These are phyloP conservation scores for Onygena corvina DNA, from an alignment of 2,329 filamentous ascomycete genomes.

Conservation along the genomic window DNA sequence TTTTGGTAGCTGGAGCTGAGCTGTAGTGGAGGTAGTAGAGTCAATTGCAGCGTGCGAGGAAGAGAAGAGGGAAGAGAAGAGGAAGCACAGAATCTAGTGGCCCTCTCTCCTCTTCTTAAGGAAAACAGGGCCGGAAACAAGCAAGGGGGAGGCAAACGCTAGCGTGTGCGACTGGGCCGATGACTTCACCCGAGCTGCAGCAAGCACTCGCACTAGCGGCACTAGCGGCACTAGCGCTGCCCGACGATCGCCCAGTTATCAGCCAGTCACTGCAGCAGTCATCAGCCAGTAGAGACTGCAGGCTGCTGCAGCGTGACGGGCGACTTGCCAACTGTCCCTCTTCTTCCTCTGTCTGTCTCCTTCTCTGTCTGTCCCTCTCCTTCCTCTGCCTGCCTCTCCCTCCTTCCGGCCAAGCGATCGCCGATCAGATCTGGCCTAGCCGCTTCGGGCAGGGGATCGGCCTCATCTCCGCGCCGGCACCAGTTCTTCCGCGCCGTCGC, in stretches of 20 bases:
- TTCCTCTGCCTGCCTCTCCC: background rate
- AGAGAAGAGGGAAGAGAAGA: constrained; percentile 1
- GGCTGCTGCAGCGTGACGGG: too few species aligned
- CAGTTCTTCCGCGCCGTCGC: background rate
- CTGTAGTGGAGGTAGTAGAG: background rate
- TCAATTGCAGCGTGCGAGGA: background rate
- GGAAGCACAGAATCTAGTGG: constrained; percentile 4
- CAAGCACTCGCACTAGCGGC: too few species aligned
- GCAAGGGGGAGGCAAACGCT: background rate
- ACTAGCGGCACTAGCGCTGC: too few species aligned
- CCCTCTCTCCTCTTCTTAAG: too few species aligned
- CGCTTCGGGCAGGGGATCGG: background rate
- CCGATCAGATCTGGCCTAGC: constrained; percentile 3
- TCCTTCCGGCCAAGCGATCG: background rate
- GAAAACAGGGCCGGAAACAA: constrained; percentile 1
- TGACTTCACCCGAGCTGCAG: too few species aligned
- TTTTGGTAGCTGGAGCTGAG: constrained; percentile 13
- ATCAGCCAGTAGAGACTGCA: too few species aligned
- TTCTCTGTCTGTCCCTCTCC: background rate
- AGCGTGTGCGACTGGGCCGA: too few species aligned
- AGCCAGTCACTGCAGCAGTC: too few species aligned
- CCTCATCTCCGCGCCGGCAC: background rate
- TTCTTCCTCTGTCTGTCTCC: too few species aligned
- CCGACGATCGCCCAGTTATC: too few species aligned
- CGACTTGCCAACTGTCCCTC: too few species aligned